Evolutionary conservation across 352 stramenopile genomes (phyloP), one percentile per base, ranked within the genome.

Genomic region (Globisporangium echinulatum): DNA sequence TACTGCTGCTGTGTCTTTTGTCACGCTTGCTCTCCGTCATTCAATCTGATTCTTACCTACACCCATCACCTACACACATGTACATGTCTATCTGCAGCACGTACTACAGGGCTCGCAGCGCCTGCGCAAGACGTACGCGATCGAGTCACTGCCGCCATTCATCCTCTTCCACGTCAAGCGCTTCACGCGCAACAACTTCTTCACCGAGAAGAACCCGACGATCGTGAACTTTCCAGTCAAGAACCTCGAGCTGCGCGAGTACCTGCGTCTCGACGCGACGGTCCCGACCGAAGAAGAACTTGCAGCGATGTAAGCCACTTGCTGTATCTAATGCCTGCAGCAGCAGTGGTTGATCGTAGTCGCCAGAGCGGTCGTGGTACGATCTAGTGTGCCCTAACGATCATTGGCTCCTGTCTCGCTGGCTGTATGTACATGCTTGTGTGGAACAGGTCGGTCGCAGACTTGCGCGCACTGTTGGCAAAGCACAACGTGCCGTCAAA

Each of bases 151-250:
- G 13, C 97, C 97, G 11, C 67, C 63, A 25, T 99, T 98, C 73
- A 67, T 99, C 6, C 97, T 99, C 44, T 90, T 99, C 58, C 92
- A 99, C 68, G 79, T 99, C 42, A 96, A 93, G 66, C 88, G 97
- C 14, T 99, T 99, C 69, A 98, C 93, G 40, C 89, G 88, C 25
- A 99, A 99, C 79, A 95, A 97, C 53, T 99, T 99, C 65, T 98
- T 96, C 58, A 82, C 91, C 1, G 97, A 99, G 79, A 99, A 99
- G 77, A 99, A 99, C 71, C 96, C 96, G 36, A 99, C 97, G 9
- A 99, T 99, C 77, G 97, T 99, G 7, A 97, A 97, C 40, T 99
- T 99, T 63, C 97, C 97, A 5, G 92, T 99, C 38, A 98, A 98
- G 70, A 99, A 99, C 72, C 79, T 99, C 17, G 97, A 99, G 72